Base-by-base conservation (phyloP, 345 rosid genomes). In the Theobroma cacao region DNA sequence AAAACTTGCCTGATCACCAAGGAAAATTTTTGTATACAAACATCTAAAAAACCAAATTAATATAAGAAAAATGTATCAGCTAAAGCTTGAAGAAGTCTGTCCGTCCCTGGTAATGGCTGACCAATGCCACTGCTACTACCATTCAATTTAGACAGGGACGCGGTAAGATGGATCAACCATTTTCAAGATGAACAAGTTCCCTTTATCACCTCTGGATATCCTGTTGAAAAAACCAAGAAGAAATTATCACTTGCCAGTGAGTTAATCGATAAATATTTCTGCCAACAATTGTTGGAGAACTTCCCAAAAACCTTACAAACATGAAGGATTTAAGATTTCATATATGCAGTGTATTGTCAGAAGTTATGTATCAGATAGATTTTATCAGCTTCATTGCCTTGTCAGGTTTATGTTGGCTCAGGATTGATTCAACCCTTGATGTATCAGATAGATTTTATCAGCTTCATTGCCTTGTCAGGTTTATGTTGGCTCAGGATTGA, bases 81-180 rank as follows among this genome's bases (percentile, higher is more conserved):
- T n/a, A 38, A 70, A 70, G 59, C 13, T 45, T 69, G 73, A 41
- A 1, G 34, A 33, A 67, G 31, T 0, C 18, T 5, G 12, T 17
- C 11, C 40, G 24, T 28, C n/a, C 24, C 2, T 75, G 47, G 30
- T 6, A 75, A 33, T 28, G 53, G 60, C 47, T 2, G 9, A 47
- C 12, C 20, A 50, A 24, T 63, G 17, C 15, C 1, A 13, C 5
- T 76, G 47, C 34, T 22, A 33, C 43, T 1, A 33, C 43, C 1
- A 8, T 47, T 63, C 43, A 36, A 47, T 31, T 48, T 34, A 76
- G 62, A 62, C 71, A 1, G 98, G 98, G 58, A 93, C 87, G 58
- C 93, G 82, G 81, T 91, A 95, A 36, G 98, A 87, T 1, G 93
- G 96, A 88, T 95, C 98, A 2, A 92, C 76, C 98, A 93, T 95